A percentile compares a stretch with the other conserved stretches of the same genome.
These are phyloP conservation scores for Delitschia confertaspora DNA, from an alignment of 495 filamentous ascomycete species.

Conservation along the genomic window DNA sequence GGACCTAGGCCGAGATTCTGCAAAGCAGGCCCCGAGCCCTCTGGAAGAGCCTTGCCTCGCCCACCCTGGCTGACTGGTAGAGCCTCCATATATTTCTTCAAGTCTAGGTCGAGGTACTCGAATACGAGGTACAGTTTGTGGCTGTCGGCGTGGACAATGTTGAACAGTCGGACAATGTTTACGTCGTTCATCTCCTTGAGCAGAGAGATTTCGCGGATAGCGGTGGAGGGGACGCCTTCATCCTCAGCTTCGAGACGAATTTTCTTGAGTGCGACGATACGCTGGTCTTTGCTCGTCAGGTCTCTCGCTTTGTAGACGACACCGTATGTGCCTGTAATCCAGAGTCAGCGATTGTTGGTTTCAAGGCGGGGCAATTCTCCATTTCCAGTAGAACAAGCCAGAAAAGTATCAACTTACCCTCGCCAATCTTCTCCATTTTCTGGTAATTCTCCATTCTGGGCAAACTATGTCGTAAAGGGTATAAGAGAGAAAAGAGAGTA, in stretches of 20 bases:
- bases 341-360: conserved; percentile 5
- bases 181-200: conserved; percentile 99
- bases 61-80: conserved; percentile 85
- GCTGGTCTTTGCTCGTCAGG: conserved; percentile 78
- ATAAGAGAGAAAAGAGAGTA: not conserved
- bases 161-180: conserved; percentile 93
- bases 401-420: conserved; percentile 54
- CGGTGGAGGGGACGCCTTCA: conserved; percentile 91
- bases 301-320: conserved; percentile 95
- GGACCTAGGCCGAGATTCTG: conserved; percentile 71
- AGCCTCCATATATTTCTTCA: conserved; percentile 99
- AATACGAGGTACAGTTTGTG: conserved; percentile 98
- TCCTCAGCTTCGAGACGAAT: conserved; percentile 97
- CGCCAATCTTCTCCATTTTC: conserved; percentile 98
- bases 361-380: too few relatives aligned
- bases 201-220: conserved; percentile 94
- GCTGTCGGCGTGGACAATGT: conserved; percentile 96
- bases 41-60: conserved; percentile 77
- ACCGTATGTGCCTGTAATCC: conserved; percentile 37
- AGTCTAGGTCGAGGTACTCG: conserved; percentile 94
- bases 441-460: conserved; percentile 92
- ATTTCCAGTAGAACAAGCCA: too few relatives aligned
- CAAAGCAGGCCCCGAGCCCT: conserved; percentile 59
- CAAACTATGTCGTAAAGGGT: not conserved
- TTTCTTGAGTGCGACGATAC: conserved; percentile 89